Percentiles rank a stretch among this genome's conserved stretches.
Evolutionary conservation across 2,329 filamentous ascomycete genomes (phyloP).

Genomic region (Claviceps sp.): DNA sequence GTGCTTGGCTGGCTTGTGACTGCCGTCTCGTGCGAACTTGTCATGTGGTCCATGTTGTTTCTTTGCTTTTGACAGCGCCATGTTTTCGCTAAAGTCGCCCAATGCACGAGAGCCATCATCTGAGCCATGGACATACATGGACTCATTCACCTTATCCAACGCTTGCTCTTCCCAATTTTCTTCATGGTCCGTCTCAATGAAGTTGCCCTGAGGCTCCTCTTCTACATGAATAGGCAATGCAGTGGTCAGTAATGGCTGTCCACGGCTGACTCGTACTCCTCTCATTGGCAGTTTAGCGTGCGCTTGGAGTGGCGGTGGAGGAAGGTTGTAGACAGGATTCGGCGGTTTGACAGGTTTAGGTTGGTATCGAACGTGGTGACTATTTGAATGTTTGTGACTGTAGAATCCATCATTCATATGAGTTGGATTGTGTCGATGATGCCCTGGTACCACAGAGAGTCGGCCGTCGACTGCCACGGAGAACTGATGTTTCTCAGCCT

Average conservation of each 20-base stretch:
- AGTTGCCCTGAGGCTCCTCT: neutral
- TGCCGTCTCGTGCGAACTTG: conserved; percentile 11
- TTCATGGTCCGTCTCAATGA: conserved; percentile 9
- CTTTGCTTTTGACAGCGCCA: conserved; percentile 13
- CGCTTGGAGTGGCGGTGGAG: conserved; percentile 8
- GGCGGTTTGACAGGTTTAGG: conserved; percentile 9
- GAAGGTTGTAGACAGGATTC: conserved; percentile 9
- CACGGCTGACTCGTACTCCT: conserved; percentile 9
- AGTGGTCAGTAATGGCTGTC: neutral
- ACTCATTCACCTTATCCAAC: conserved; percentile 9
- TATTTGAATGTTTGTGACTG: conserved; percentile 10
- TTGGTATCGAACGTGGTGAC: conserved; percentile 8
- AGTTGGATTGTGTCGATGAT: conserved; percentile 12
- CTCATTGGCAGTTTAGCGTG: conserved; percentile 27
- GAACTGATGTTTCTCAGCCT: conserved; percentile 3
- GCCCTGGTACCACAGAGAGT: conserved; percentile 20
- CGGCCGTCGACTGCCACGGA: conserved; percentile 3
- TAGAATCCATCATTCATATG: conserved; percentile 22
- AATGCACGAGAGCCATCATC: conserved; percentile 14
- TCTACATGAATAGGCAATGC: conserved; percentile 1
- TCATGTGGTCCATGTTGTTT: conserved; percentile 9
- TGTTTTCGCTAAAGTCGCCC: conserved; percentile 11
- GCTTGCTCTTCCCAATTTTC: conserved; percentile 11
- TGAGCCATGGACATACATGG: conserved; percentile 9
- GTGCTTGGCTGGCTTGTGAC: conserved; percentile 11